Base-by-base conservation (phyloP, 2,329 filamentous ascomycete species). In the Curvularia sp. region DNA sequence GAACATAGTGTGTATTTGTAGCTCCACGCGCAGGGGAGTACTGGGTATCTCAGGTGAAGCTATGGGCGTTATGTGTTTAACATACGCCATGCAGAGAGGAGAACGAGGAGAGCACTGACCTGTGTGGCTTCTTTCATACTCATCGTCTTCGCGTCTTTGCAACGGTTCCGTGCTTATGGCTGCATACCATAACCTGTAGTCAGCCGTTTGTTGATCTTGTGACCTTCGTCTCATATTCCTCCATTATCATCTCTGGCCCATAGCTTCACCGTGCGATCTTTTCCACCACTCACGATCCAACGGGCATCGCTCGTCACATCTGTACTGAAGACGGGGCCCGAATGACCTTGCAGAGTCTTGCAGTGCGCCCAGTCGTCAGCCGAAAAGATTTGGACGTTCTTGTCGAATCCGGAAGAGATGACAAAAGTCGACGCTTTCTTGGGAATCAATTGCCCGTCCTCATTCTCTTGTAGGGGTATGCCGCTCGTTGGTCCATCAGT, bases 221-320 rank as follows among this genome's bases (percentile, higher is more conserved):
- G 47, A 20, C 22, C 47, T 35, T 49, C 39, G 8, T 31, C 55
- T 75, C 69, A 76, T 63, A 76, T 69, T 39, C 74, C 74, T 56
- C 68, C 59, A 38, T 74, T 69, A 53, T 77, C 74, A 65, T 97
- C 94, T 64, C 93, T 86, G 4, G 92, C 92, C 95, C 95, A 99
- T 2, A 99, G 82, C 82, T 99, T 99, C 50, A 98, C 91, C 1
- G 94, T 98, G 53, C 93, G 86, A 78, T 99, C 95, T 74, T 97
- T 92, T 3, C 95, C 93, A 66, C 92, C 93, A 75, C 93, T 97
- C 24, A 94, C 91, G 76, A 99, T 96, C 92, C 93, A 99, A 73
- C 84, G 89, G 8, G 89, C 91, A 77, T 98, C 92, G 63, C 84
- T 84, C 71, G 90, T 96, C 53, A 97, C 87, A 79, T 99, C 95